A percentile compares a stretch with the other conserved stretches of the same genome.
Evolutionary conservation across 164 flowering plant genomes (phyloP).

Genomic region (Vitis riparia): DNA sequence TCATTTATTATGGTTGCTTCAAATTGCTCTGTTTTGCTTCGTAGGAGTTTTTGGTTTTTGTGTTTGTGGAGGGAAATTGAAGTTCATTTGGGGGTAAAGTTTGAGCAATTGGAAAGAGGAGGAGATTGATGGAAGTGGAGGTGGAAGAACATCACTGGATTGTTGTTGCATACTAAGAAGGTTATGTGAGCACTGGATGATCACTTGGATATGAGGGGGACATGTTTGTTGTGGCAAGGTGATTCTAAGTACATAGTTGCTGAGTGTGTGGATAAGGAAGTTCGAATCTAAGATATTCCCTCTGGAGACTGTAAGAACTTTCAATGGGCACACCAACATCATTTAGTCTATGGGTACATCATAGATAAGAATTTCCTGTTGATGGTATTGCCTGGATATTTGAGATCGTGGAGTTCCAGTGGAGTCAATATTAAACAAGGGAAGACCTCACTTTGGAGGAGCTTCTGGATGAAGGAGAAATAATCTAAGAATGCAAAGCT

Average conservation of each 20-base stretch:
- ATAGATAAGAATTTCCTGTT: constrained; percentile 49
- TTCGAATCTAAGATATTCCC: constrained; percentile 81
- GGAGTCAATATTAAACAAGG: constrained; percentile 90
- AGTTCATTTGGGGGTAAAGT: too few relatives aligned
- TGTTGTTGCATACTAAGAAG: too few relatives aligned
- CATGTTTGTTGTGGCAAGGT: constrained; percentile 82
- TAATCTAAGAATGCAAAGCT: constrained; percentile 99
- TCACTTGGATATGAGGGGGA: constrained; percentile 26
- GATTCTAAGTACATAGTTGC: constrained; percentile 59
- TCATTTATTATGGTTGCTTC: too few relatives aligned
- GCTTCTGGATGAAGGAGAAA: constrained; percentile 96
- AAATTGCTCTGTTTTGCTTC: too few relatives aligned
- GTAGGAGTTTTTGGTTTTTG: too few relatives aligned
- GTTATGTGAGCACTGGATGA: too few relatives aligned
- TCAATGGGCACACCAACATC: constrained; percentile 62
- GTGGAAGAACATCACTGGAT: too few relatives aligned
- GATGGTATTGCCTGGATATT: constrained; percentile 82
- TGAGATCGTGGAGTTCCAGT: constrained; percentile 56
- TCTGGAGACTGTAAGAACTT: constrained; percentile 68
- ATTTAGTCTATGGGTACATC: constrained; percentile 65
- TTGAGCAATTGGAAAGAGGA: too few relatives aligned
- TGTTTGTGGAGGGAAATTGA: too few relatives aligned
- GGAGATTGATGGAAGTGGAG: too few relatives aligned
- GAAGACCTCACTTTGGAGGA: constrained; percentile 85
- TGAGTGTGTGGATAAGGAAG: constrained; percentile 72